Base-by-base conservation (phyloP, 345 rosid genomes). In the Crucihimalaya himalaica region DNA sequence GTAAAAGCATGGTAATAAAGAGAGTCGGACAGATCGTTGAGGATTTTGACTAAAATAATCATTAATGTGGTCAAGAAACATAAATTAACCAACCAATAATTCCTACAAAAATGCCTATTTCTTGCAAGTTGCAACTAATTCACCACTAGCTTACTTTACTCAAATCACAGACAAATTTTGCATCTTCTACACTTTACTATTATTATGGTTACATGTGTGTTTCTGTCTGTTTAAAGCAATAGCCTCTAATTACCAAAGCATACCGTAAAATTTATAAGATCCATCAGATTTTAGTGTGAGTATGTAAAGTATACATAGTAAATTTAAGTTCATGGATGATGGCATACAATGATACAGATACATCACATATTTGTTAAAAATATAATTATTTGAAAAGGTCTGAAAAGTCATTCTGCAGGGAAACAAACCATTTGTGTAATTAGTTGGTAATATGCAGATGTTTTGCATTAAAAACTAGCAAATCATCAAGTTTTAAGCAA, bases 1-100 rank as follows among this genome's bases (percentile, higher is more conserved):
- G 70, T 61, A 53, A 62, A 62, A 76, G 54, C 80, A 54, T 70
- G 71, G 60, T 18, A 63, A 55, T 70, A 76, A 76, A 69, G 66
- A 63, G 73, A 70, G 34, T 27, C 34, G 51, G 29, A n/a, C 51
- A 69, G n/a, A 53, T 63, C 37, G 25, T 69, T 46, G 58, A 62
- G 28, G 47, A 45, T 69, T 54, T 76, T 76, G 65, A 69, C 70
- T 62, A 62, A 34, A 32, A 32, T 25, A 34, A 29, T 29, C 50
- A 69, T 43, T 76, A 69, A 62, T 76, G 60, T 40, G 69, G 79
- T 60, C 73, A 60, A 75, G 8, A 60, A 32, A 60, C 68, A 59
- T 75, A 43, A 65, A 68, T 68, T 75, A 31, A 31, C 74, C 23
- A 43, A 52, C 64, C 63, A 75, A 61, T 75, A 60, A 76, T 76